Percentiles rank a stretch among this genome's conserved stretches.
phyloP scores from a whole-genome alignment of 345 rosid genomes.

The Bretschneidera sinensis region DNA sequence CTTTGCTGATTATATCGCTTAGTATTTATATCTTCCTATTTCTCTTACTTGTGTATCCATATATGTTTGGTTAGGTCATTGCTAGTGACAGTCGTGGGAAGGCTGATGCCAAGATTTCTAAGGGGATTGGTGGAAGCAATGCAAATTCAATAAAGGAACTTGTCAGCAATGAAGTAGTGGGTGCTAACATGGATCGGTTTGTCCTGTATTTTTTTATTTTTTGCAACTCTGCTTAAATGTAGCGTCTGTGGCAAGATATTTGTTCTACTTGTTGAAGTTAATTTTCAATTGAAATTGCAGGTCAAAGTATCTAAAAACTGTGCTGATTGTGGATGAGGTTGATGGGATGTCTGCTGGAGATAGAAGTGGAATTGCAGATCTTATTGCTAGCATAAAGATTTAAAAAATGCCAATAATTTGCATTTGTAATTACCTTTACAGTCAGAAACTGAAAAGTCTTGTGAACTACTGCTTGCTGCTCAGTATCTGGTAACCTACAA shows the following conservation, averaged over 20 bases:
- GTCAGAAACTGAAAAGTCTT: conserved; percentile 96
- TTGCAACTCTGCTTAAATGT: too few relatives aligned
- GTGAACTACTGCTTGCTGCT: conserved; percentile 83
- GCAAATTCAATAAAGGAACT: conserved; percentile 93
- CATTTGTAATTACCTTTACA: conserved; percentile 94
- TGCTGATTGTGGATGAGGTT: conserved; percentile 97
- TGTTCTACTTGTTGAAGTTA: neutral
- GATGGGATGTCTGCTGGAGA: conserved; percentile 99
- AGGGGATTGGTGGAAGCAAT: conserved; percentile 96
- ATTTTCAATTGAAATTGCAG: conserved; percentile 36
- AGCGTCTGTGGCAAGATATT: neutral
- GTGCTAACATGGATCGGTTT: conserved; percentile 57
- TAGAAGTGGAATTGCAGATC: conserved; percentile 97
- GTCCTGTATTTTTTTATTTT: conserved; percentile 18
- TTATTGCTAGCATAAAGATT: conserved; percentile 90
- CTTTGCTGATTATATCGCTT: conserved; percentile 11
- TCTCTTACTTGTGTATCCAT: neutral
- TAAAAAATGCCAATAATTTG: conserved; percentile 95
- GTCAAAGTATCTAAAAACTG: conserved; percentile 68
- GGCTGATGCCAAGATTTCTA: conserved; percentile 70
- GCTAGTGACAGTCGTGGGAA: conserved; percentile 99
- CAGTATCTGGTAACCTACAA: conserved; percentile 84
- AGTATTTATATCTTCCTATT: conserved; percentile 4
- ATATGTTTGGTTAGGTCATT: conserved; percentile 54
- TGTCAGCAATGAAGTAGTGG: conserved; percentile 78